A percentile compares a stretch with the other conserved stretches of the same genome.
These are phyloP conservation scores for Pterocarpus santalinus DNA, from an alignment of 306 rosid genomes.

Conservation along the genomic window DNA sequence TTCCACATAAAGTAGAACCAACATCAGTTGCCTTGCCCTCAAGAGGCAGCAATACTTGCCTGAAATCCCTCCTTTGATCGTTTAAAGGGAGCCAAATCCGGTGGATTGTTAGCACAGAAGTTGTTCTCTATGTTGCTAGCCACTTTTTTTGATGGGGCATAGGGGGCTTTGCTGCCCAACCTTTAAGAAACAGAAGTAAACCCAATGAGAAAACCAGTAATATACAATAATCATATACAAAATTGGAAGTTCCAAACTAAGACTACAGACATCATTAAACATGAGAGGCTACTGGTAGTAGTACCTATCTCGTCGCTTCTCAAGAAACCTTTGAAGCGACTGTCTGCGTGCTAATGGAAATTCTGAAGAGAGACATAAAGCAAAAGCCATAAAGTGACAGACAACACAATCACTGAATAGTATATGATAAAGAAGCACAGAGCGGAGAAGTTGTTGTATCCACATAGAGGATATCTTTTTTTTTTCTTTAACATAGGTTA, in stretches of 20 bases:
- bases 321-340: constrained; percentile 81
- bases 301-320: constrained; percentile 78
- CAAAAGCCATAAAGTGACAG: constrained; percentile 29
- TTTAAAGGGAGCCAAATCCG: constrained; percentile 43
- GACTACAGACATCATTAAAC: constrained; percentile 1
- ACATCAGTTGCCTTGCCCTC: constrained; percentile 13
- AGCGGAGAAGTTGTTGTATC: too few relatives aligned
- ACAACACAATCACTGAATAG: not conserved
- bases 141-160: constrained; percentile 46
- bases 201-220: not conserved
- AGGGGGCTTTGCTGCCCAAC: constrained; percentile 66
- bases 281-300: constrained; percentile 18
- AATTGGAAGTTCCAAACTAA: constrained; percentile 27
- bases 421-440: constrained; percentile 7
- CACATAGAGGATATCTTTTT: too few relatives aligned
- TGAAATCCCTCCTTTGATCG: constrained; percentile 48
- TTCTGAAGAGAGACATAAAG: constrained; percentile 55
- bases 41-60: constrained; percentile 40
- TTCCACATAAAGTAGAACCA: constrained; percentile 9
- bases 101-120: constrained; percentile 34
- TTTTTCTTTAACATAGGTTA: too few relatives aligned
- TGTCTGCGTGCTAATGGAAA: constrained; percentile 83
- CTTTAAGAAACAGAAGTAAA: constrained; percentile 50
- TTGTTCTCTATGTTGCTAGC: constrained; percentile 38
- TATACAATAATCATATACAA: not conserved